Evolutionary conservation across 768 basidiomycete species (phyloP), one percentile per base, ranked within the genome.

Genomic region (Mycena chlorophos): DNA sequence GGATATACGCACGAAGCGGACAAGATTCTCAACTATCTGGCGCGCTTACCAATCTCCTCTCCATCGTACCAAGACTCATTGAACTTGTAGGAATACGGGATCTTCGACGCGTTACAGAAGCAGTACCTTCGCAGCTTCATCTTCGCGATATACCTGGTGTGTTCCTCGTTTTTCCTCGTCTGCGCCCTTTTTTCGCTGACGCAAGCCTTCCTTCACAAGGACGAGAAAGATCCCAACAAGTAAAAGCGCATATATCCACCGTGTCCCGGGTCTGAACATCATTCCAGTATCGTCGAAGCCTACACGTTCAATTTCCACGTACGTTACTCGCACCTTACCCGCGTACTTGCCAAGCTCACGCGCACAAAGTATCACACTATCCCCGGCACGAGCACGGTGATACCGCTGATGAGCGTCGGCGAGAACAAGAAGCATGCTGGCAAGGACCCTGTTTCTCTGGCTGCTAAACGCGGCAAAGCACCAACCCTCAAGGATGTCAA

Each of bases 231-330:
- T 69, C 93, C 93, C 0, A 89, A 81, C 63, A 93, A 94, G 89
- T 88, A 73, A 54, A 73, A 66, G 58, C 56, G 52, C 56, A 69
- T 73, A 70, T 71, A 73, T 67, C 48, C 57, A 52, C 49, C 49
- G 55, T 53, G 49, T 52, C 29, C 3, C 47, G 34, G 17, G 37
- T 34, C 50, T 42, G 23, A 57, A 42, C 14, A 17, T 49, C 28
- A 57, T 56, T 26, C 13, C 60, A 94, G 91, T 71, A 88, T 94
- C 53, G 79, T 93, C 22, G 91, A 94, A 68, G 87, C 92, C 14
- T 94, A 92, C 65, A 92, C 89, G 0, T 94, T 94, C 73, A 89
- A 91, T 65, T 91, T 94, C 64, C 80, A 85, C 62, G 89, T 88
- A 61, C 57, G 73, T 30, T 37, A 4, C 12, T n/a, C n/a, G n/a